Percentiles rank a stretch among this genome's conserved stretches.
These are phyloP conservation scores for Suillus tomentosus DNA, from an alignment of 768 basidiomycete species.

Conservation along the genomic window DNA sequence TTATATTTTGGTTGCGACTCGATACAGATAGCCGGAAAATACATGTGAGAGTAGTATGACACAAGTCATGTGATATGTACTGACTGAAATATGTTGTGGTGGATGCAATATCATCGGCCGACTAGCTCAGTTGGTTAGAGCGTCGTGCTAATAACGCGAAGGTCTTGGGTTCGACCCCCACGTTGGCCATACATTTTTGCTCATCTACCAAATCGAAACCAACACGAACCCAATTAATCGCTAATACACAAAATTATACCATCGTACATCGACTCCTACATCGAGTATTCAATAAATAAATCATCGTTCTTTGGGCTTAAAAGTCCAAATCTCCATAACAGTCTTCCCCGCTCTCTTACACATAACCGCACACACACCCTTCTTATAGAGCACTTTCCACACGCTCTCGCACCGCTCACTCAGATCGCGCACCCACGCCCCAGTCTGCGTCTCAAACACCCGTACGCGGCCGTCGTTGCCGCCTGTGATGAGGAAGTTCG, in stretches of 20 bases:
- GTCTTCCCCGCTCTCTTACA: conserved; percentile 81
- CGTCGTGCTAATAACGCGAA: conserved; percentile 62
- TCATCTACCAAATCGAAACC: background rate
- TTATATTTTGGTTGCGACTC: background rate
- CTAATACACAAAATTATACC: background rate
- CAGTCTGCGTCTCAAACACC: conserved; percentile 68
- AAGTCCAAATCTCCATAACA: conserved; percentile 86
- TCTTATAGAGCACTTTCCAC: conserved; percentile 82
- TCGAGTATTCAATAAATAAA: background rate
- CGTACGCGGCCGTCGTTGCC: conserved; percentile 86
- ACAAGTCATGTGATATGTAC: too few relatives aligned
- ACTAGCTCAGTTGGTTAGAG: conserved; percentile 55
- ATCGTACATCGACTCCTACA: background rate
- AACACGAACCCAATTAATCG: background rate
- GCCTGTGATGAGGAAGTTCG: conserved; percentile 76
- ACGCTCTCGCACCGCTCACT: conserved; percentile 77
- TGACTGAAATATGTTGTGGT: background rate
- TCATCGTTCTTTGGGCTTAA: conserved; percentile 47
- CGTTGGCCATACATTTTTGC: conserved; percentile 47
- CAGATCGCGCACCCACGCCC: conserved; percentile 71
- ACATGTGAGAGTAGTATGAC: too few relatives aligned
- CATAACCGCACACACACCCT: conserved; percentile 76
- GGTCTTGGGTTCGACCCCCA: conserved; percentile 74
- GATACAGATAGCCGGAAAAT: background rate
- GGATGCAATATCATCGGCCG: conserved; percentile 22